phyloP scores from a whole-genome alignment of 805 yeast species.

The Lipomyces anomalus region DNA sequence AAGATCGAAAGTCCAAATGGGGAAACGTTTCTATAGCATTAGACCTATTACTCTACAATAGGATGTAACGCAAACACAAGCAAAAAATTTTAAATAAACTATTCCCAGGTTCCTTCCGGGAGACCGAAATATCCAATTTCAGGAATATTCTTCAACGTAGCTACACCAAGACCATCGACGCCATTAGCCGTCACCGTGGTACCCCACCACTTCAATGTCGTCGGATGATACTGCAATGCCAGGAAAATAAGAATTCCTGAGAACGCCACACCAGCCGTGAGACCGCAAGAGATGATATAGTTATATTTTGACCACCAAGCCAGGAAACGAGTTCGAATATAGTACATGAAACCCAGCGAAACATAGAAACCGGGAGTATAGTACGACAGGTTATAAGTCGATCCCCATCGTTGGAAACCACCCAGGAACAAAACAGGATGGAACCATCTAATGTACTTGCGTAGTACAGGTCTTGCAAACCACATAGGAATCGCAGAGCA shows the following conservation, averaged over 20 bases:
- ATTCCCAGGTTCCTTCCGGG: slow-evolving; percentile 9
- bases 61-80: no score
- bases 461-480: slow-evolving; percentile 20
- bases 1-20: no score
- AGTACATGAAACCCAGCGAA: slow-evolving; percentile 53
- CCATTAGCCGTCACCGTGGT: slow-evolving; percentile 30
- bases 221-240: slow-evolving; percentile 40
- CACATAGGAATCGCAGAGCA: slow-evolving; percentile 40
- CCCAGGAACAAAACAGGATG: slow-evolving; percentile 63
- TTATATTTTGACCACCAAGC: slow-evolving; percentile 75
- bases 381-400: slow-evolving; percentile 62
- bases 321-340: slow-evolving; percentile 48
- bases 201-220: slow-evolving; percentile 60
- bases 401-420: slow-evolving; percentile 10
- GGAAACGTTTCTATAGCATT: no score
- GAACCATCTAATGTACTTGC: slow-evolving; percentile 37
- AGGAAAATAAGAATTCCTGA: slow-evolving; percentile 54
- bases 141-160: slow-evolving; percentile 5
- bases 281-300: slow-evolving; percentile 57
- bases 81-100: no score
- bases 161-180: slow-evolving; percentile 11
- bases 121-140: slow-evolving; percentile 11
- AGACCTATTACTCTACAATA: no score
- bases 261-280: slow-evolving; percentile 62
- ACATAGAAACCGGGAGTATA: slow-evolving; percentile 65